A percentile compares a stretch with the other conserved stretches of the same genome.
Evolutionary conservation across 805 yeast genomes (phyloP).

Genomic region (Saturnispora sanitii): DNA sequence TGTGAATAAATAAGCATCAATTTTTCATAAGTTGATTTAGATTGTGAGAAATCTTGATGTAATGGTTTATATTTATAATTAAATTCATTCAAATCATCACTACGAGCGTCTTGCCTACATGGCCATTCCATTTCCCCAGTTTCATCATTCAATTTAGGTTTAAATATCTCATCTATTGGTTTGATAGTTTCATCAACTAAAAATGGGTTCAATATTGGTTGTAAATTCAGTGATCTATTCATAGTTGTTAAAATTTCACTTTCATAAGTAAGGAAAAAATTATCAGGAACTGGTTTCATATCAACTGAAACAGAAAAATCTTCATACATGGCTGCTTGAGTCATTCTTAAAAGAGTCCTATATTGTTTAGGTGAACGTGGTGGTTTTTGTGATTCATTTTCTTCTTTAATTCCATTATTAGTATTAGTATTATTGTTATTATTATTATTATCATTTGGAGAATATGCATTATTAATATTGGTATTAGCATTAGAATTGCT

Average conservation of each 20-base stretch:
- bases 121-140: slow-evolving; percentile 25
- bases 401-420: slow-evolving; percentile 24
- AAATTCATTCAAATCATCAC: slow-evolving; percentile 19
- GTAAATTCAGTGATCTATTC: slow-evolving; percentile 63
- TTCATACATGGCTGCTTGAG: slow-evolving; percentile 71
- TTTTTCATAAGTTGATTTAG: slow-evolving; percentile 80
- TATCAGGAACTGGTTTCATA: slow-evolving; percentile 66
- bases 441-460: background rate
- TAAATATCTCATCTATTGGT: slow-evolving; percentile 34
- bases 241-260: slow-evolving; percentile 77
- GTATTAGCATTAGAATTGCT: too few relatives aligned
- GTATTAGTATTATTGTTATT: background rate
- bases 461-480: background rate
- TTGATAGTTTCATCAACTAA: slow-evolving; percentile 34
- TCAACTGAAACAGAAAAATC: slow-evolving; percentile 83
- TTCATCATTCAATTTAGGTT: slow-evolving; percentile 30
- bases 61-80: slow-evolving; percentile 29
- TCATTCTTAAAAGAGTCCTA: slow-evolving; percentile 69
- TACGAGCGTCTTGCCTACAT: slow-evolving; percentile 33
- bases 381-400: too few relatives aligned
- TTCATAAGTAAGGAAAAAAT: slow-evolving; percentile 71
- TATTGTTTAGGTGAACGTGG: slow-evolving; percentile 77
- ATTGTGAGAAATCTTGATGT: slow-evolving; percentile 66
- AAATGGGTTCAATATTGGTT: slow-evolving; percentile 67
- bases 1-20: slow-evolving; percentile 67